Percentiles rank a stretch among this genome's conserved stretches.
phyloP scores from a whole-genome alignment of 495 filamentous ascomycete species.

The Penicillium steckii region DNA sequence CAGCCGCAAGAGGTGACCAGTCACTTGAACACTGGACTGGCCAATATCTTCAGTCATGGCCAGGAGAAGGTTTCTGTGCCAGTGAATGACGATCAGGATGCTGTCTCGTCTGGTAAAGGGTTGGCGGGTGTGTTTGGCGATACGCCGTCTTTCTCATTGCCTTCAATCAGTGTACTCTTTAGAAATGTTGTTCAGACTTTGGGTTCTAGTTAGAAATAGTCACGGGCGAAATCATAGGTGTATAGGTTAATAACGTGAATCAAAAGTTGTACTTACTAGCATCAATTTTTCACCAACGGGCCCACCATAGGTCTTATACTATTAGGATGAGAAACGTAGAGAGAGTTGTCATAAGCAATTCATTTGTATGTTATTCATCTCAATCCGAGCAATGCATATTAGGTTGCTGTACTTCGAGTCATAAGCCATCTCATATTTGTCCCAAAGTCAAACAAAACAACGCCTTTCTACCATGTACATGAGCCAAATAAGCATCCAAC shows the following conservation, averaged over 20 bases:
- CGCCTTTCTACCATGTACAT: slow-evolving; percentile 62
- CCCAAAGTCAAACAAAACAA: slow-evolving; percentile 57
- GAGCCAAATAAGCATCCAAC: slow-evolving; percentile 64
- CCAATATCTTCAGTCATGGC: slow-evolving; percentile 48
- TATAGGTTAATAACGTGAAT: slow-evolving; percentile 4
- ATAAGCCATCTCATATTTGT: too few species aligned
- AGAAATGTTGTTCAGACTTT: slow-evolving; percentile 59
- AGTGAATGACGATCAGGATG: slow-evolving; percentile 42
- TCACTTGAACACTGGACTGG: slow-evolving; percentile 47
- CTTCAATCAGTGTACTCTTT: slow-evolving; percentile 76
- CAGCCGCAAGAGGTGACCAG: slow-evolving; percentile 40
- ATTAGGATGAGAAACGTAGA: too few species aligned
- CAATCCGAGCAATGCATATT: too few species aligned
- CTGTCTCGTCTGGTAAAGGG: slow-evolving; percentile 60
- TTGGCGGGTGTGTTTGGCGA: slow-evolving; percentile 73
- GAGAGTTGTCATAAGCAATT: too few species aligned
- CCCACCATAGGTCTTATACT: too few species aligned
- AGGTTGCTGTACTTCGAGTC: too few species aligned
- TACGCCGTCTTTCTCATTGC: slow-evolving; percentile 71
- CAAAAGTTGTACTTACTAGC: too few species aligned
- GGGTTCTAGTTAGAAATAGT: slow-evolving; percentile 13
- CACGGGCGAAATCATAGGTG: not conserved
- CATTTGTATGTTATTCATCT: not conserved
- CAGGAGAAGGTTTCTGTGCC: slow-evolving; percentile 18
- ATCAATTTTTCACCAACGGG: too few species aligned